Conservation (phyloP, 345 rosid genomes). For the Dipteronia dyeriana region DNA sequence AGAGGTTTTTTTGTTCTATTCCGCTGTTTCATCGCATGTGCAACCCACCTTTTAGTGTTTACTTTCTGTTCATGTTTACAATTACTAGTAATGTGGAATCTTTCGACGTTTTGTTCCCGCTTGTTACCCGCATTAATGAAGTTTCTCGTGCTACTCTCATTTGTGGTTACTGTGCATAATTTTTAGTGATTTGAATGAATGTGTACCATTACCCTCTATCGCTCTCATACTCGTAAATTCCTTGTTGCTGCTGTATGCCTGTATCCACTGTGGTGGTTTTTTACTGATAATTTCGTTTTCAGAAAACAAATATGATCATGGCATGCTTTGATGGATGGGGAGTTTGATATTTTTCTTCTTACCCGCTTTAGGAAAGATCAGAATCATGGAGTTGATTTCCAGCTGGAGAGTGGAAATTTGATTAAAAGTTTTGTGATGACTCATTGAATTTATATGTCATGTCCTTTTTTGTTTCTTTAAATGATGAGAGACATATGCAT, state of each 20-base stretch:
- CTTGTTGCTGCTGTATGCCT: too few species aligned
- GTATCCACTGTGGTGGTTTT: too few species aligned
- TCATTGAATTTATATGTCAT: too few species aligned
- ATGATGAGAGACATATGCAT: neutral
- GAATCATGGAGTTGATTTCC: conserved; percentile 1
- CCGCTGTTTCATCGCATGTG: conserved; percentile 28
- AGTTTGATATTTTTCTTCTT: neutral
- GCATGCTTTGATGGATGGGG: neutral
- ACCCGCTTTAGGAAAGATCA: too few species aligned
- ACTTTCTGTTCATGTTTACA: conserved; percentile 25
- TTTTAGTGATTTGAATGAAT: neutral
- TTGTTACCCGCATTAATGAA: conserved; percentile 30
- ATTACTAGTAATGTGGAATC: conserved; percentile 26
- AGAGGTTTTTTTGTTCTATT: conserved; percentile 24
- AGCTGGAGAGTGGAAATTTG: neutral
- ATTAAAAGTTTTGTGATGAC: neutral
- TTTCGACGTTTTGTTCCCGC: conserved; percentile 17
- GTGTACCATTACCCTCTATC: too few species aligned
- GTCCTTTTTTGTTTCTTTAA: too few species aligned
- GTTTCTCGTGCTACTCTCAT: conserved; percentile 18
- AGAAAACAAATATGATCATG: too few species aligned
- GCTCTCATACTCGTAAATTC: neutral
- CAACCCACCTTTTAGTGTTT: conserved; percentile 27
- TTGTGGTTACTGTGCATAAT: neutral
- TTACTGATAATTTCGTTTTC: neutral